phyloP scores from a whole-genome alignment of 805 yeast species.

The Pichia deserticola region DNA sequence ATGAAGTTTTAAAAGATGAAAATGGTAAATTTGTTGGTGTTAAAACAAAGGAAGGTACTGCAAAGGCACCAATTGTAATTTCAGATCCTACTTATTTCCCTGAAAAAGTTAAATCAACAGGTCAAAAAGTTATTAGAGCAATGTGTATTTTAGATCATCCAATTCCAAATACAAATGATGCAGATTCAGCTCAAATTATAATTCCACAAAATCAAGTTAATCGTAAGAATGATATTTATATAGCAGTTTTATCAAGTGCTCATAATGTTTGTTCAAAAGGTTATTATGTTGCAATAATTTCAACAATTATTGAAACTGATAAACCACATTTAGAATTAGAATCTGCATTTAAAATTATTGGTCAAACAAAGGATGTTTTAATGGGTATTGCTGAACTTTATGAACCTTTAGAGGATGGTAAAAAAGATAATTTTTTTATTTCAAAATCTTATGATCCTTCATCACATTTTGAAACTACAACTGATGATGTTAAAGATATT shows the following conservation, averaged over 20 bases:
- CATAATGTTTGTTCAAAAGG: slow-evolving; percentile 90
- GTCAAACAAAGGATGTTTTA: slow-evolving; percentile 70
- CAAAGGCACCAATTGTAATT: slow-evolving; percentile 87
- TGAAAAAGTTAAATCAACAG: slow-evolving; percentile 63
- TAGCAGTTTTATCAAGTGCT: slow-evolving; percentile 81
- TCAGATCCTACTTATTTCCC: slow-evolving; percentile 99
- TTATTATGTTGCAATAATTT: slow-evolving; percentile 84
- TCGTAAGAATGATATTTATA: slow-evolving; percentile 88
- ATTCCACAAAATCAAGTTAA: slow-evolving; percentile 94
- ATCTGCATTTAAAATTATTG: slow-evolving; percentile 87
- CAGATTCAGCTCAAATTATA: slow-evolving; percentile 87
- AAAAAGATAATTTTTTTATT: slow-evolving; percentile 66
- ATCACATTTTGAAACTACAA: slow-evolving; percentile 91
- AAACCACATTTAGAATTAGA: slow-evolving; percentile 88
- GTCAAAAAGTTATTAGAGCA: slow-evolving; percentile 71
- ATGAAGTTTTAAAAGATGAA: slow-evolving; percentile 71
- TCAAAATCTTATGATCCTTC: slow-evolving; percentile 91
- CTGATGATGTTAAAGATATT: slow-evolving; percentile 93
- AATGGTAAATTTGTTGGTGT: slow-evolving; percentile 78
- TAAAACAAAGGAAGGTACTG: slow-evolving; percentile 83
- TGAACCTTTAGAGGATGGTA: slow-evolving; percentile 82
- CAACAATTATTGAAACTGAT: slow-evolving; percentile 90
- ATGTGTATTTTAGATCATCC: slow-evolving; percentile 89
- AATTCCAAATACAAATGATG: slow-evolving; percentile 69
- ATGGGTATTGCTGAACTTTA: slow-evolving; percentile 91